Base-by-base conservation (phyloP, 1,139 yeast species). In the Blastobotrys persicus region DNA sequence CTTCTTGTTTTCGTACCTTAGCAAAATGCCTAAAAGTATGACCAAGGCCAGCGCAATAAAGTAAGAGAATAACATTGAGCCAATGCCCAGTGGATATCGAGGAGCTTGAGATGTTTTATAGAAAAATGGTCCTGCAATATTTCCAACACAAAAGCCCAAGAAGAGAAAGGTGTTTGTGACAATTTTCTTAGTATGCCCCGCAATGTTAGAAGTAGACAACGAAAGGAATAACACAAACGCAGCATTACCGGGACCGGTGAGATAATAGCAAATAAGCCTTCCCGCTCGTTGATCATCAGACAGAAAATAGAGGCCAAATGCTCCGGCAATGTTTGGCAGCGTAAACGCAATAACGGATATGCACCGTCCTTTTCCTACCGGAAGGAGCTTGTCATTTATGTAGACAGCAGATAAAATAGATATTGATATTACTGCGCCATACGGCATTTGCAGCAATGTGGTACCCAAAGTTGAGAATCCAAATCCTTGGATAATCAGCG, bases 131-230 rank as follows among this genome's bases (percentile, higher is more conserved):
- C 83, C 83, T 42, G 72, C 67, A 49, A 79, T 67, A 59, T 78
- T 79, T 38, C 84, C 84, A 35, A 75, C 76, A 58, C 81, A 77
- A 60, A 76, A 77, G 1, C 77, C 80, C 50, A 80, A 62, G 51
- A 79, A 72, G 49, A 78, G 56, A 66, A 74, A 43, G 2, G 69
- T 66, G 49, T 59, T 65, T 45, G 72, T 72, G 38, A 78, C 31
- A n/a, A n/a, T n/a, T n/a, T n/a, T n/a, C n/a, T n/a, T n/a, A n/a
- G n/a, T n/a, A n/a, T n/a, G n/a, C n/a, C 84, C 84, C 9, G 81
- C 79, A 33, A 75, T 71, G 58, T 80, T 80, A 12, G 78, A 72
- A 38, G 79, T 68, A 44, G 76, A 67, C 49, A 72, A 63, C 3
- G 80, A 67, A 54, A 79, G n/a, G n/a, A n/a, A n/a, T n/a, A n/a